These are phyloP conservation scores for Peribolospora baueri DNA, from an alignment of 768 basidiomycete species.

Conservation along the genomic window DNA sequence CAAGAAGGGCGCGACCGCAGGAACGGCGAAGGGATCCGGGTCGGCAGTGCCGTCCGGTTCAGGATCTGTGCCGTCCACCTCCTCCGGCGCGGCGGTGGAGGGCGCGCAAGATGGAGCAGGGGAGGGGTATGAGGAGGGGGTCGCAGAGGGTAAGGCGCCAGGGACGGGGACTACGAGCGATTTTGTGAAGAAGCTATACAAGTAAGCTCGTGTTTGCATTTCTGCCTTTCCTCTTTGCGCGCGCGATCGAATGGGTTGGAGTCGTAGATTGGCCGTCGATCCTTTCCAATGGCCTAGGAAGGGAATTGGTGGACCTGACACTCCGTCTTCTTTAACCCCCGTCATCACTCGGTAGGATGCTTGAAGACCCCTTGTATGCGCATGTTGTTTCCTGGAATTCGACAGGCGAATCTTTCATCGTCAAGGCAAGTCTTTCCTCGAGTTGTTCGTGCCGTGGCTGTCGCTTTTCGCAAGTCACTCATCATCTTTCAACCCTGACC, in stretches of 20 bases:
- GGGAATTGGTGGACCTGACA: background rate
- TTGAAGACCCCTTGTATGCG: slow-evolving; percentile 49
- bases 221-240: slow-evolving; percentile 1
- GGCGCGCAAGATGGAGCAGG: too few species aligned
- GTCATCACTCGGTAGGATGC: slow-evolving; percentile 36
- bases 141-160: too few species aligned
- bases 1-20: too few species aligned
- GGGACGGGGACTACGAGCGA: slow-evolving; percentile 29
- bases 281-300: background rate
- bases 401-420: slow-evolving; percentile 66
- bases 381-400: slow-evolving; percentile 63
- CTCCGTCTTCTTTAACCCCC: background rate
- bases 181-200: slow-evolving; percentile 86
- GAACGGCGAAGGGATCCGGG: too few species aligned
- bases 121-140: too few species aligned
- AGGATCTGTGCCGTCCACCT: too few species aligned
- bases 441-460: background rate
- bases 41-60: too few species aligned
- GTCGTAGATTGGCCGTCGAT: background rate
- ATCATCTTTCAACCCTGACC: too few species aligned
- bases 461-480: background rate
- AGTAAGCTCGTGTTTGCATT: slow-evolving; percentile 27
- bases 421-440: slow-evolving; percentile 30
- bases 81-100: too few species aligned
- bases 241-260: background rate